Conservation (phyloP, 768 basidiomycete species). For the Galerina marginata region DNA sequence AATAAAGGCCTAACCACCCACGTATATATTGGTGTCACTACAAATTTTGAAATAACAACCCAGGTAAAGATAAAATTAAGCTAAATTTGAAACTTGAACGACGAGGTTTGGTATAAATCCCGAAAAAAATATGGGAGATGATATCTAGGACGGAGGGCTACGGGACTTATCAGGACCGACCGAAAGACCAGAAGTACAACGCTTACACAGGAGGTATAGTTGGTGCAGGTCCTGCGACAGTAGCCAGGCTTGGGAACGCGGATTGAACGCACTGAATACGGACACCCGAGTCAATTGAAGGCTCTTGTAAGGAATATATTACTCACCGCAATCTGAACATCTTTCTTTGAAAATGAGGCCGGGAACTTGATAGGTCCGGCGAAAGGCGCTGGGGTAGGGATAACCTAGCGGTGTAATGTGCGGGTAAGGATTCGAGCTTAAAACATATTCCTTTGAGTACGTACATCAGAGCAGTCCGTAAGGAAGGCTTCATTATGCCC, state of each 20-base stretch:
- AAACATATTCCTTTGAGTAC: neutral
- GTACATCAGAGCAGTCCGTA: slow-evolving; percentile 44
- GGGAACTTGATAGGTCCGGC: slow-evolving; percentile 23
- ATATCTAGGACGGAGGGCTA: no score
- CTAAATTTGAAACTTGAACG: no score
- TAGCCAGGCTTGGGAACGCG: slow-evolving; percentile 14
- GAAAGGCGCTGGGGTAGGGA: slow-evolving; percentile 18
- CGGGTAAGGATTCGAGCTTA: neutral
- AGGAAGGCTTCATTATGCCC: slow-evolving; percentile 31
- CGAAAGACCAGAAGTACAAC: neutral
- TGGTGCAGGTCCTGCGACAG: slow-evolving; percentile 16
- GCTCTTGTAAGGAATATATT: neutral
- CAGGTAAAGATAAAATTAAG: no score
- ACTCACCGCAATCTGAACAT: slow-evolving; percentile 20
- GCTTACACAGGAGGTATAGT: slow-evolving; percentile 14
- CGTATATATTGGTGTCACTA: no score
- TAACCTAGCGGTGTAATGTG: slow-evolving; percentile 1
- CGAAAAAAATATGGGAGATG: no score
- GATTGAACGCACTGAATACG: neutral
- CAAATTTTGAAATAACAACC: no score
- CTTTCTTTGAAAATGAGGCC: slow-evolving; percentile 16
- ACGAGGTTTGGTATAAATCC: no score
- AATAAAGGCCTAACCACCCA: no score
- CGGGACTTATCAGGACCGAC: no score
- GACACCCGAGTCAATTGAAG: no score